Evolutionary conservation across 768 basidiomycete species (phyloP), one percentile per base, ranked within the genome.

Genomic region (Mycena olivaceomarginata): DNA sequence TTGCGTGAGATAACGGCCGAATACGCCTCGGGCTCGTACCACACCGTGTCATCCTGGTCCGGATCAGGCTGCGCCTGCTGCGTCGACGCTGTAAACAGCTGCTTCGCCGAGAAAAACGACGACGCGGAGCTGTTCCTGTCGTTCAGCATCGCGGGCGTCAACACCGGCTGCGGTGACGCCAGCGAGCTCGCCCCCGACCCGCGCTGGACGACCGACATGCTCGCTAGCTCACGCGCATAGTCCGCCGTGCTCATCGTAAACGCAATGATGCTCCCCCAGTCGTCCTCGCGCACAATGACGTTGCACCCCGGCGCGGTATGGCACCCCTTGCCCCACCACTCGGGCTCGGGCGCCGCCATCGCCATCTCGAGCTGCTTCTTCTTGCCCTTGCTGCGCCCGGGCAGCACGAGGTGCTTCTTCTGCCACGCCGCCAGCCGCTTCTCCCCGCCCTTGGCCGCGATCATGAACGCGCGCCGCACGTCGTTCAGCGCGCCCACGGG

Each of bases 211-310:
- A 83, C 69, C 16, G 86, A 85, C 81, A 91, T 83, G 56, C 85
- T 86, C 9, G 85, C 83, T 10, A 92, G 80, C 81, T 91, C 91
- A 0, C 85, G 82, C 15, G 89, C 87, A 80, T 94, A 96, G 73
- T 95, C 94, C 2, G 84, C 59, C 0, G 94, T 91, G 77, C 94
- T 93, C 66, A 95, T 84, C 10, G 94, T 94, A 83, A 93, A 95
- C 8, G 94, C 92, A 78, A 95, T 95, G 64, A 96, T 92, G 82
- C 94, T 95, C 10, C 94, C 94, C 93, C 92, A 94, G 82, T 95
- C 94, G 80, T 91, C 88, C 81, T 95, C 95, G 65, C 91, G 83
- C 11, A 95, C 90, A 74, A 95, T 89, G 6, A 94, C 88, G 80
- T 91, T 93, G 10, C 92, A 90, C 5, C 91, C 91, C n/a, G 94